A percentile compares a stretch with the other conserved stretches of the same genome.
phyloP scores from a whole-genome alignment of 352 stramenopile species.

The Globisporangium cylindrosporum region DNA sequence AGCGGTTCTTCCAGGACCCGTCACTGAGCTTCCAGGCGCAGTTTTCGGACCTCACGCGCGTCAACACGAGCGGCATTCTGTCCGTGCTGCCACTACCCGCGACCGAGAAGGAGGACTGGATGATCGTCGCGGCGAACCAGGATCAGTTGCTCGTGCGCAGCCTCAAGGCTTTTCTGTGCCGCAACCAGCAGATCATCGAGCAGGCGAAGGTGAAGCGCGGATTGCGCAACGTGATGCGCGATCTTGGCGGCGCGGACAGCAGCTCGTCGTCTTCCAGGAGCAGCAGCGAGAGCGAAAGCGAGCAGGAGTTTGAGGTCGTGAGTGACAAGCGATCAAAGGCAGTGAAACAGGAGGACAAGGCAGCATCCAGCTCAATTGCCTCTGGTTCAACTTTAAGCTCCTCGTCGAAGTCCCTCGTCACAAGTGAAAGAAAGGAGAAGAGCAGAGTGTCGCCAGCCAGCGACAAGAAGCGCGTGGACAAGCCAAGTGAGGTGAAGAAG shows the following conservation, averaged over 20 bases:
- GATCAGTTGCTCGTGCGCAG: slow-evolving; percentile 69
- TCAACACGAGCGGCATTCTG: slow-evolving; percentile 68
- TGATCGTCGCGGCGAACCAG: slow-evolving; percentile 73
- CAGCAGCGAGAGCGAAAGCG: slow-evolving; percentile 12
- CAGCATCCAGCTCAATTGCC: slow-evolving; percentile 3
- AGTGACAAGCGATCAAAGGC: slow-evolving; percentile 1
- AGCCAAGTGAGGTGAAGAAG: neutral
- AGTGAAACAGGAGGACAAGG: neutral
- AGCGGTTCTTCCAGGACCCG: slow-evolving; percentile 79
- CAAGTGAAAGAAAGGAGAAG: slow-evolving; percentile 3
- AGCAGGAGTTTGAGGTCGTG: slow-evolving; percentile 15
- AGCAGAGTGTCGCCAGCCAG: neutral
- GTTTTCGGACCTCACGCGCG: slow-evolving; percentile 75
- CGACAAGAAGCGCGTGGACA: slow-evolving; percentile 11
- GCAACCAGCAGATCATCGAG: slow-evolving; percentile 51
- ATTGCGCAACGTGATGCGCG: slow-evolving; percentile 39
- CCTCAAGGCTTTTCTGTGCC: slow-evolving; percentile 60
- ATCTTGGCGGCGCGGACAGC: slow-evolving; percentile 34
- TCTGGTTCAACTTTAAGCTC: neutral
- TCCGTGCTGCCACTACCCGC: slow-evolving; percentile 54
- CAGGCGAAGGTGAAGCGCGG: slow-evolving; percentile 44
- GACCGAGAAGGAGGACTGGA: slow-evolving; percentile 65
- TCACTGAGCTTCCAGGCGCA: slow-evolving; percentile 68
- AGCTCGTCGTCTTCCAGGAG: slow-evolving; percentile 25
- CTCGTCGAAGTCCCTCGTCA: neutral